A percentile compares a stretch with the other conserved stretches of the same genome.
Conservation (phyloP, 2,329 filamentous ascomycete genomes). For the Aspergillus luchuensis region DNA sequence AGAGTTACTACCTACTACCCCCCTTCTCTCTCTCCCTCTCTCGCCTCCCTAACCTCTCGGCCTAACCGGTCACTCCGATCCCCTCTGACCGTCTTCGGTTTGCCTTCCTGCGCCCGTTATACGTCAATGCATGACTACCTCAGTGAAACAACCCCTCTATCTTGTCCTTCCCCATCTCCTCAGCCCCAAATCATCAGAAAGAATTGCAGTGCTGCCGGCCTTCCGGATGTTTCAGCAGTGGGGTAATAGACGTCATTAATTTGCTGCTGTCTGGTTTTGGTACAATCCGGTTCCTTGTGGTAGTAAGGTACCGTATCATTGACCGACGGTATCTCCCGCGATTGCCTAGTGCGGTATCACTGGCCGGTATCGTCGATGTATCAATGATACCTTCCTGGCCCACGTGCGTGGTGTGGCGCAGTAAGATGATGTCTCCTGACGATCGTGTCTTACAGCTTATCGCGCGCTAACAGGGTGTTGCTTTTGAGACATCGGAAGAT, state of each 20-base stretch:
- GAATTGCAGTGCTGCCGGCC: slow-evolving; percentile 1
- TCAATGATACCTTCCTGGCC: slow-evolving; percentile 4
- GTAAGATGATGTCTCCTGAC: background rate
- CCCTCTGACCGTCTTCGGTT: background rate
- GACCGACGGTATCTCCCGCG: background rate
- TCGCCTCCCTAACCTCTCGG: background rate
- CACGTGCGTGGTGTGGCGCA: slow-evolving; percentile 15
- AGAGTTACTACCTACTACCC: background rate
- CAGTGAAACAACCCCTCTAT: background rate
- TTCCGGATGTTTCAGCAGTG: slow-evolving; percentile 9
- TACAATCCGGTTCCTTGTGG: slow-evolving; percentile 4
- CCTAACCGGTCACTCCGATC: background rate
- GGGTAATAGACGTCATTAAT: slow-evolving; percentile 8
- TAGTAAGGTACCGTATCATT: slow-evolving; percentile 1
- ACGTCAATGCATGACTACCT: slow-evolving; percentile 1
- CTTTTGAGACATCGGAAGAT: background rate
- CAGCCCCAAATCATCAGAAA: background rate
- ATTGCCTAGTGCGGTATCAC: background rate
- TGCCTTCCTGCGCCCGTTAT: background rate
- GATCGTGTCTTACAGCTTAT: background rate
- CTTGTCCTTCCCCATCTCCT: background rate
- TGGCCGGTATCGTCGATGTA: slow-evolving; percentile 5
- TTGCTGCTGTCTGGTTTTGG: slow-evolving; percentile 1
- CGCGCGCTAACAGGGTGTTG: background rate
- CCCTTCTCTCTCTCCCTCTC: too few relatives aligned